Percentiles rank a stretch among this genome's conserved stretches.
Evolutionary conservation across 2,329 filamentous ascomycete genomes (phyloP).

Genomic region (Sporothrix protearum): DNA sequence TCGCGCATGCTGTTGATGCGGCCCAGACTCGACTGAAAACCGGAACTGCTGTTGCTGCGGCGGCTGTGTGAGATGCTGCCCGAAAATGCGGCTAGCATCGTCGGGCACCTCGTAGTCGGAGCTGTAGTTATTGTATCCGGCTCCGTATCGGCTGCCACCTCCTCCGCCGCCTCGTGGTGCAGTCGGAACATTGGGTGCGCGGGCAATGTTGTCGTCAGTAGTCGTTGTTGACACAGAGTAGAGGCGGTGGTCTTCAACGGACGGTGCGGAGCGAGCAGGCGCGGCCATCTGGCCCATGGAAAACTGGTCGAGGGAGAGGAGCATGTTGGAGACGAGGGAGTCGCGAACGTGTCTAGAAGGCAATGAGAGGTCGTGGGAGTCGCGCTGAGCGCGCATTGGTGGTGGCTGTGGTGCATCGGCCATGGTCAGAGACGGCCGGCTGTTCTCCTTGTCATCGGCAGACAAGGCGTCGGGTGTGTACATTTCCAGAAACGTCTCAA

Average conservation of each 20-base stretch:
- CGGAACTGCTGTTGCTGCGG: constrained; percentile 78
- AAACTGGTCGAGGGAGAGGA: constrained; percentile 85
- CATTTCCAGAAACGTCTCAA: constrained; percentile 41
- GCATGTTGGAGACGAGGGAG: constrained; percentile 93
- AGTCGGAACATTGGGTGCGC: constrained; percentile 18
- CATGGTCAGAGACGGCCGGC: constrained; percentile 27
- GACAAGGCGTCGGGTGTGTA: constrained; percentile 40
- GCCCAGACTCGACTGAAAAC: constrained; percentile 57
- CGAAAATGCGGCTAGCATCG: constrained; percentile 52
- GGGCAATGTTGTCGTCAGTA: constrained; percentile 30
- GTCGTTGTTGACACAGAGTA: constrained; percentile 32
- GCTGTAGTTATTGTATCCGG: constrained; percentile 53
- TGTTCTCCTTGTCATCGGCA: constrained; percentile 36
- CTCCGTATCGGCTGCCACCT: constrained; percentile 41
- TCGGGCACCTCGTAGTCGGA: constrained; percentile 40
- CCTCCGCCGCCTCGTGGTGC: constrained; percentile 19
- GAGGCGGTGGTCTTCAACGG: constrained; percentile 39
- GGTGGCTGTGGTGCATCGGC: constrained; percentile 28
- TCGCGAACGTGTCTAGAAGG: constrained; percentile 73
- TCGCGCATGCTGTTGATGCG: constrained; percentile 63
- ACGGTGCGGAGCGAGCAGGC: constrained; percentile 23
- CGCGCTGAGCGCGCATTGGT: constrained; percentile 41
- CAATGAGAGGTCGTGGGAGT: constrained; percentile 84
- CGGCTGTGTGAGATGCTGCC: constrained; percentile 54
- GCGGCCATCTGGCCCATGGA: constrained; percentile 49